Base-by-base conservation (phyloP, 148 eudicot species). In the Diospyros lotus region DNA sequence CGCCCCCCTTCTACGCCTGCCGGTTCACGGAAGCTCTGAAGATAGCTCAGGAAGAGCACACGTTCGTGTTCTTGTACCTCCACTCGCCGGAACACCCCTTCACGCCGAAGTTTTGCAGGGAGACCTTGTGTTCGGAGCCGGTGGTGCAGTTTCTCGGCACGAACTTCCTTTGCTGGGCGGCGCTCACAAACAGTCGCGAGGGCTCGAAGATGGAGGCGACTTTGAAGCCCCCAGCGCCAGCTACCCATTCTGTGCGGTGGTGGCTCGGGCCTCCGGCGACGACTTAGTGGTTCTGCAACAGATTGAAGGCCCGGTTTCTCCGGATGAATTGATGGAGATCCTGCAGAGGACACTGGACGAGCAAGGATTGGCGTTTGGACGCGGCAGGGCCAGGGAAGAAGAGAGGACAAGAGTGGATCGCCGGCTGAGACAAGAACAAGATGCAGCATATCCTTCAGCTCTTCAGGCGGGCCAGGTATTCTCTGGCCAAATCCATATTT, bases 261-360 rank as follows among this genome's bases (percentile, higher is more conserved):
- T 92, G 77, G 94, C 94, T 66, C 92, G 96, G 28, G 86, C 89
- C 73, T 43, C 88, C 67, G 90, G 83, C 62, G 92, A 92, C 77
- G 83, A 66, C 81, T 76, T 95, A 48, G 86, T 89, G 60, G 92
- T 95, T 41, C 84, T 95, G 41, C 90, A 89, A 80, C 68, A 95
- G 98, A 81, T 92, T 62, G 97, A 95, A 87, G 97, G 98, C 58
- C 96, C 96, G 58, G 94, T 90, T 45, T 87, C 96, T 11, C 92
- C 94, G 8, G 90, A 86, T 67, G 94, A 95, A 83, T 53, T 95
- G 73, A 82, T 92, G 64, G 97, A 89, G 79, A 89, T 89, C 68
- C 71, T 92, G 53, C 96, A 90, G 78, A 88, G 82, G 39, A 90
- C 92, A 73, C 69, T 92, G 78, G 98, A 94, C 43, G 96, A 95